A percentile compares a stretch with the other conserved stretches of the same genome.
phyloP scores from a whole-genome alignment of 2,329 filamentous ascomycete species.

The Raffaelea ambrosiae region DNA sequence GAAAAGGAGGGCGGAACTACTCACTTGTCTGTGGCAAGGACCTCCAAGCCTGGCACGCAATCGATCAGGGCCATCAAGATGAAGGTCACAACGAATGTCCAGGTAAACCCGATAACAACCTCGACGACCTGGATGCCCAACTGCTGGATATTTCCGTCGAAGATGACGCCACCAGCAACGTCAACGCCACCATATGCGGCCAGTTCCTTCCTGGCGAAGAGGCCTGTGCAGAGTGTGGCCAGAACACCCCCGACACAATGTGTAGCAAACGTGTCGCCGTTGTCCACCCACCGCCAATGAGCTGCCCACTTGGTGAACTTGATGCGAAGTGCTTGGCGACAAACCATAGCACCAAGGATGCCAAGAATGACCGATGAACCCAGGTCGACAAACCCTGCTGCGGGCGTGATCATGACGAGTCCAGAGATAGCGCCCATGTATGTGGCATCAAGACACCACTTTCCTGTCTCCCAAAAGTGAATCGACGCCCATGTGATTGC shows the following conservation, averaged over 20 bases:
- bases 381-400: constrained; percentile 56
- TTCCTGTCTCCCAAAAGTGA: constrained; percentile 84
- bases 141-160: constrained; percentile 42
- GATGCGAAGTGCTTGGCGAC: constrained; percentile 6
- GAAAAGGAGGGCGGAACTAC: not conserved
- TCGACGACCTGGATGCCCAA: constrained; percentile 5
- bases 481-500: constrained; percentile 89
- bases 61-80: constrained; percentile 3
- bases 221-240: constrained; percentile 7
- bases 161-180: constrained; percentile 41
- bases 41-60: constrained; percentile 9
- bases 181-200: constrained; percentile 26
- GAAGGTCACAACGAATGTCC: constrained; percentile 5
- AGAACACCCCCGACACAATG: constrained; percentile 9
- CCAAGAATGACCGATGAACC: constrained; percentile 2
- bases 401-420: constrained; percentile 60
- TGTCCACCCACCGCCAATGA: constrained; percentile 9
- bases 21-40: constrained; percentile 6
- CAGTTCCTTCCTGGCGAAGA: constrained; percentile 5
- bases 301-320: constrained; percentile 5
- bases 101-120: constrained; percentile 4
- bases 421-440: constrained; percentile 62
- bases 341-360: constrained; percentile 3
- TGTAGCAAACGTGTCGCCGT: constrained; percentile 10
- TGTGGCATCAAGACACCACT: constrained; percentile 77